Evolutionary conservation across 176 grass and related monocot species (phyloP), one percentile per base, ranked within the genome.

Genomic region (Oryza longistaminata): DNA sequence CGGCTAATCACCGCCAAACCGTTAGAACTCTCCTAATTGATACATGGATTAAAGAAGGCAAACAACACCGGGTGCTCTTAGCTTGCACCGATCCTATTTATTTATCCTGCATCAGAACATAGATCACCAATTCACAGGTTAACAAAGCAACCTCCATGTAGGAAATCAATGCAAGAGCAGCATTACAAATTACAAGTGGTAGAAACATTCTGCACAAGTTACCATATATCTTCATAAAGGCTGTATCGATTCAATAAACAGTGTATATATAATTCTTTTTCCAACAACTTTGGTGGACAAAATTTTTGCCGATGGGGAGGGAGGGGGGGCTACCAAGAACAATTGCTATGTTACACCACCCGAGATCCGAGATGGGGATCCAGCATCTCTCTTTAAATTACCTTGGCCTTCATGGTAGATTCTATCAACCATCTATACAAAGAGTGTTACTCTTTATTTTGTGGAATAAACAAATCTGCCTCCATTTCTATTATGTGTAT

Each of bases 401-500:
- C 74, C 40, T 50, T 69, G 48, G 3, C 44, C 34, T 83, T 85
- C 31, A 19, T 61, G n/a, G 74, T 58, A 49, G 45, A 74, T 61
- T 75, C 65, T 84, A 78, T 91, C 78, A 75, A 75, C 84, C 74
- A 81, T 90, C 90, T 94, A 94, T 90, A 94, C 87, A 92, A 92
- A 53, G 66, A 86, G 74, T 76, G 34, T 82, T 6, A 77, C 70
- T 66, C 71, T 60, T 90, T 90, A 80, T 90, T 88, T 77, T 16
- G 74, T 83, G 68, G 76, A 83, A 86, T 77, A n/a, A 90, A 88
- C 76, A 65, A 85, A 85, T 70, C 72, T 43, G 31, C 11, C 3
- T 65, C n/a, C 39, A 70, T 80, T 80, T 85, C 80, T 88, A 90
- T 88, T 88, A 74, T 82, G 68, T 94, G 68, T 88, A 90, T 85